Percentiles rank a stretch among this genome's conserved stretches.
These are phyloP conservation scores for Carex littledalei DNA, from an alignment of 176 grass and related monocot species.

Conservation along the genomic window DNA sequence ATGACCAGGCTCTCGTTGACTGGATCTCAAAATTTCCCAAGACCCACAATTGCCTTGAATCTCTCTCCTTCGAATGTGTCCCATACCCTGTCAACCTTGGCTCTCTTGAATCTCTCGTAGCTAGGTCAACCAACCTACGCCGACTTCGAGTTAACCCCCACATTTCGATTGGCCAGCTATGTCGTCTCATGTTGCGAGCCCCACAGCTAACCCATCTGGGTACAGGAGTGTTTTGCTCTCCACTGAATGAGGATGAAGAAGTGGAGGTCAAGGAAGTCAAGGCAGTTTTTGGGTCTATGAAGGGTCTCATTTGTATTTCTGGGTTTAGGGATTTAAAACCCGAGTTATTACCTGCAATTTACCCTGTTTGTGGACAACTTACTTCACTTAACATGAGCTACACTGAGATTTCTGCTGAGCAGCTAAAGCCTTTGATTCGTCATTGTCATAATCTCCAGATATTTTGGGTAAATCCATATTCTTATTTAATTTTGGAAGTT, in stretches of 20 bases:
- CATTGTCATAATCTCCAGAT: slow-evolving; percentile 74
- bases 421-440: slow-evolving; percentile 43
- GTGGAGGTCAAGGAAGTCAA: slow-evolving; percentile 36
- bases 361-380: slow-evolving; percentile 37
- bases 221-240: slow-evolving; percentile 56
- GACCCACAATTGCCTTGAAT: slow-evolving; percentile 43
- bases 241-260: slow-evolving; percentile 29
- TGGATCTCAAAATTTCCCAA: slow-evolving; percentile 68
- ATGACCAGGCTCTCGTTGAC: slow-evolving; percentile 27
- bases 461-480: slow-evolving; percentile 51
- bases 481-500: neutral
- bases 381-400: slow-evolving; percentile 76
- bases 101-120: slow-evolving; percentile 56
- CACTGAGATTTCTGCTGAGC: slow-evolving; percentile 43
- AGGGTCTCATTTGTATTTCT: slow-evolving; percentile 60
- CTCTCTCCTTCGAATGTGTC: slow-evolving; percentile 74
- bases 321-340: slow-evolving; percentile 66
- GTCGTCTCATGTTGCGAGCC: slow-evolving; percentile 53
- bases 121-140: slow-evolving; percentile 56
- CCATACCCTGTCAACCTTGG: slow-evolving; percentile 31
- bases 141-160: slow-evolving; percentile 67
- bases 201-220: slow-evolving; percentile 65
- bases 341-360: slow-evolving; percentile 61
- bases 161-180: slow-evolving; percentile 62
- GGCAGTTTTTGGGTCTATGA: slow-evolving; percentile 32